Conservation (phyloP, 371 early-diverging fungal genomes). For the Mortierella sp. region DNA sequence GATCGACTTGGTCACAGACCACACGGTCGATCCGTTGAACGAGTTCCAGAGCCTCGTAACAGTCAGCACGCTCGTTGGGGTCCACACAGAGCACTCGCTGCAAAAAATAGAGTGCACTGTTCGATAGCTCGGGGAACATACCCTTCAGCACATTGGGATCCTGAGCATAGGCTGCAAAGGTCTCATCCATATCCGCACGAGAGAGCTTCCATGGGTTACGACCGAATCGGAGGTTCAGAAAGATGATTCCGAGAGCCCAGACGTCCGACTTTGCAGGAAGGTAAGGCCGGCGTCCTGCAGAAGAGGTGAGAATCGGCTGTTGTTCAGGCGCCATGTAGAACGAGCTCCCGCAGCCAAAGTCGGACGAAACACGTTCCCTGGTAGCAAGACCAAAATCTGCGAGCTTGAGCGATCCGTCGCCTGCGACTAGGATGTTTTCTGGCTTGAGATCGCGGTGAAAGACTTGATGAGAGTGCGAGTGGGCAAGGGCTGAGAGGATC, state of each 20-base stretch:
- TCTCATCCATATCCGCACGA: slow-evolving; percentile 57
- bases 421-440: slow-evolving; percentile 77
- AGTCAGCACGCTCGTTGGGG: slow-evolving; percentile 55
- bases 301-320: slow-evolving; percentile 59
- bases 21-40: slow-evolving; percentile 35
- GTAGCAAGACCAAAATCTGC: slow-evolving; percentile 91
- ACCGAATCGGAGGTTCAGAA: slow-evolving; percentile 79
- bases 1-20: slow-evolving; percentile 16
- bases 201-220: slow-evolving; percentile 86
- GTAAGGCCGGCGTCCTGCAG: slow-evolving; percentile 59
- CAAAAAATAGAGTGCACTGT: slow-evolving; percentile 39
- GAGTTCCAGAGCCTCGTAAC: slow-evolving; percentile 54
- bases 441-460: slow-evolving; percentile 85
- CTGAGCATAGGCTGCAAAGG: slow-evolving; percentile 65
- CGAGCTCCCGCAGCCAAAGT: slow-evolving; percentile 83
- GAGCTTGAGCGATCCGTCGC: slow-evolving; percentile 70
- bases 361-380: slow-evolving; percentile 71
- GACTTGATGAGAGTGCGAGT: slow-evolving; percentile 64
- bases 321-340: slow-evolving; percentile 76
- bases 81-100: slow-evolving; percentile 55
- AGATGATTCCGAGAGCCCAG: slow-evolving; percentile 83
- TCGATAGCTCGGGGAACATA: slow-evolving; percentile 61
- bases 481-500: slow-evolving; percentile 66
- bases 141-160: slow-evolving; percentile 60
- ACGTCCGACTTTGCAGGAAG: slow-evolving; percentile 75